A percentile compares a stretch with the other conserved stretches of the same genome.
Evolutionary conservation across 2,329 filamentous ascomycete species (phyloP).

Genomic region (Polytolypa hystricis): DNA sequence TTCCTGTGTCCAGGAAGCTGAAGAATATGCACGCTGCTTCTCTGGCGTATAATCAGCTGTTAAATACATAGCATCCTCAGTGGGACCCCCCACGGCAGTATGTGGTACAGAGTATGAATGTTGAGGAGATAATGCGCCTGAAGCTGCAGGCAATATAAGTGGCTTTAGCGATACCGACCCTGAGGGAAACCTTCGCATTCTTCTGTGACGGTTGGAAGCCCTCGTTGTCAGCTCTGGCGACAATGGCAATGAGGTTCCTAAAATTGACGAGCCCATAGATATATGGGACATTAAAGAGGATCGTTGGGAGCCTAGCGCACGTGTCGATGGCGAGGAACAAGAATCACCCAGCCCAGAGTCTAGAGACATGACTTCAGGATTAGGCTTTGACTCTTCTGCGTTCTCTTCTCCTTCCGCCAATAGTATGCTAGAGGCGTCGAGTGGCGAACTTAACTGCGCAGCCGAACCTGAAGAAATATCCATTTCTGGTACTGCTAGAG

Average conservation of each 20-base stretch:
- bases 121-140: constrained; percentile 8
- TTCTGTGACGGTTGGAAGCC: constrained; percentile 15
- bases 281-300: constrained; percentile 17
- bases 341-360: constrained; percentile 16
- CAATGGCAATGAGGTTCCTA: constrained; percentile 16
- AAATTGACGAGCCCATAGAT: constrained; percentile 14
- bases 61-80: no score
- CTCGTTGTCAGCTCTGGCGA: constrained; percentile 15
- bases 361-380: constrained; percentile 10
- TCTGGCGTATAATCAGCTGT: no score
- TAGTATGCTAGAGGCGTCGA: constrained; percentile 5
- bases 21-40: background rate
- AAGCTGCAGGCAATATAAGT: constrained; percentile 18
- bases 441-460: background rate
- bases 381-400: background rate
- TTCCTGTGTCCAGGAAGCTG: constrained; percentile 23
- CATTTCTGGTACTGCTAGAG: constrained; percentile 9
- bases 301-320: constrained; percentile 15
- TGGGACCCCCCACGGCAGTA: no score
- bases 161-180: constrained; percentile 26
- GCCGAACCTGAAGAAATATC: background rate
- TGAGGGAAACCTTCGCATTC: constrained; percentile 25
- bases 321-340: constrained; percentile 9
- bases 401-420: constrained; percentile 3
- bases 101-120: no score